phyloP scores from a whole-genome alignment of 2,329 filamentous ascomycete species.

The Dactylella cylindrospora region DNA sequence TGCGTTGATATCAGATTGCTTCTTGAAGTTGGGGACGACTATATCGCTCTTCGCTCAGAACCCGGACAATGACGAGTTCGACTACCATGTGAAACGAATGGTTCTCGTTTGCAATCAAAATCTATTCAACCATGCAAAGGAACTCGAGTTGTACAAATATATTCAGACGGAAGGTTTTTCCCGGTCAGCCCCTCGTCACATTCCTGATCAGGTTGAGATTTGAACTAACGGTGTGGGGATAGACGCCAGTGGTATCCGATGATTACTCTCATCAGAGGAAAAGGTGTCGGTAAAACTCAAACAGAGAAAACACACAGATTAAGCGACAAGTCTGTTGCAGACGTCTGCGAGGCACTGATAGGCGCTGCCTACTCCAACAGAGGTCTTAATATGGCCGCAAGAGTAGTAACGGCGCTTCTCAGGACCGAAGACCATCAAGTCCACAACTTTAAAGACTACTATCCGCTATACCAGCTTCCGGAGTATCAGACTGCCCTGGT shows the following conservation, averaged over 20 bases:
- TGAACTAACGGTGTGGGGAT: background rate
- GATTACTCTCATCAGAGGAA: constrained; percentile 72
- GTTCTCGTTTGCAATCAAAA: constrained; percentile 87
- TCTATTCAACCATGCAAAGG: constrained; percentile 73
- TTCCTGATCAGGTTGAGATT: background rate
- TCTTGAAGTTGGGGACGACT: constrained; percentile 90
- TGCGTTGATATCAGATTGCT: too few relatives aligned
- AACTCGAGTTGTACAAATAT: constrained; percentile 68
- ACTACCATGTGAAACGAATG: constrained; percentile 90
- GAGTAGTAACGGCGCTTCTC: constrained; percentile 60
- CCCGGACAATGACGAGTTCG: constrained; percentile 77
- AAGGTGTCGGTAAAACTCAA: constrained; percentile 57
- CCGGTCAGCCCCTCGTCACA: constrained; percentile 52
- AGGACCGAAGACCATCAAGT: constrained; percentile 58
- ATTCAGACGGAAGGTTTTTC: constrained; percentile 82
- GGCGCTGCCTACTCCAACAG: constrained; percentile 72
- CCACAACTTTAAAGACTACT: constrained; percentile 72
- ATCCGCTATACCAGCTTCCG: constrained; percentile 66
- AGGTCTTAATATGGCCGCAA: constrained; percentile 63
- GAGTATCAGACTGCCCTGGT: constrained; percentile 66
- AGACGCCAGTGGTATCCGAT: constrained; percentile 82
- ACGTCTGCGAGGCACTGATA: constrained; percentile 92
- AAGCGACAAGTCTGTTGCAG: constrained; percentile 85
- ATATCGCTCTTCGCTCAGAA: constrained; percentile 78
- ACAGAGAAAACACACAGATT: constrained; percentile 64